These are phyloP conservation scores for Hypomontagnella submonticulosa DNA, from an alignment of 495 filamentous ascomycete species.

Conservation along the genomic window DNA sequence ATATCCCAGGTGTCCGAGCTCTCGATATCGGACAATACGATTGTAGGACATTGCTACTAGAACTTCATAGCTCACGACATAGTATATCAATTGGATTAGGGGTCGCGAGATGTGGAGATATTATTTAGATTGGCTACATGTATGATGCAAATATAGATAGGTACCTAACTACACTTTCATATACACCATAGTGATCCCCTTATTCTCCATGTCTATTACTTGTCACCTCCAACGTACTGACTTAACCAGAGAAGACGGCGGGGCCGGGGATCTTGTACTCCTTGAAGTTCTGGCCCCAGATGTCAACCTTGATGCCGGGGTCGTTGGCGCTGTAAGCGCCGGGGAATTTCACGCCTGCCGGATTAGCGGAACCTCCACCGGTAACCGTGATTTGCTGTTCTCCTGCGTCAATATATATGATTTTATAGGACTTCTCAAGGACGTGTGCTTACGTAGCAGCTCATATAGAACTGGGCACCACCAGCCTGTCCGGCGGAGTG, in stretches of 20 bases:
- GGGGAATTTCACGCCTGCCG: slow-evolving; percentile 57
- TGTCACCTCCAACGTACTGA: not conserved
- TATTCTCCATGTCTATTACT: not conserved
- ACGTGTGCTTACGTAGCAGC: slow-evolving; percentile 54
- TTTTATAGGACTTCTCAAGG: not conserved
- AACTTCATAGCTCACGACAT: too few species aligned
- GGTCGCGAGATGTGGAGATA: too few species aligned
- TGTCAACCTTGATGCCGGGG: slow-evolving; percentile 64
- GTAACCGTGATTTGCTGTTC: slow-evolving; percentile 55
- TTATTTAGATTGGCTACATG: too few species aligned
- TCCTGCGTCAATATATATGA: slow-evolving; percentile 3
- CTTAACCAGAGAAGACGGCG: slow-evolving; percentile 26
- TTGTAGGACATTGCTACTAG: too few species aligned
- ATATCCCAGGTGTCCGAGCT: too few species aligned
- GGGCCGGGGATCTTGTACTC: slow-evolving; percentile 43
- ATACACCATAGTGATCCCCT: too few species aligned
- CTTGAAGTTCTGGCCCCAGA: slow-evolving; percentile 47
- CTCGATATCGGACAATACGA: too few species aligned
- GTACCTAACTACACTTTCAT: too few species aligned
- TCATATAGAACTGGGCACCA: slow-evolving; percentile 64
- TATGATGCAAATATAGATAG: too few species aligned
- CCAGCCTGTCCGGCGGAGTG: slow-evolving; percentile 55
- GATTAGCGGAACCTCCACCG: slow-evolving; percentile 51
- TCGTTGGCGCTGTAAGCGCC: slow-evolving; percentile 62
- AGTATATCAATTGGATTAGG: too few species aligned